Conservation (phyloP, 176 grass and related monocot genomes). For the Echinochloa phyllopogon region DNA sequence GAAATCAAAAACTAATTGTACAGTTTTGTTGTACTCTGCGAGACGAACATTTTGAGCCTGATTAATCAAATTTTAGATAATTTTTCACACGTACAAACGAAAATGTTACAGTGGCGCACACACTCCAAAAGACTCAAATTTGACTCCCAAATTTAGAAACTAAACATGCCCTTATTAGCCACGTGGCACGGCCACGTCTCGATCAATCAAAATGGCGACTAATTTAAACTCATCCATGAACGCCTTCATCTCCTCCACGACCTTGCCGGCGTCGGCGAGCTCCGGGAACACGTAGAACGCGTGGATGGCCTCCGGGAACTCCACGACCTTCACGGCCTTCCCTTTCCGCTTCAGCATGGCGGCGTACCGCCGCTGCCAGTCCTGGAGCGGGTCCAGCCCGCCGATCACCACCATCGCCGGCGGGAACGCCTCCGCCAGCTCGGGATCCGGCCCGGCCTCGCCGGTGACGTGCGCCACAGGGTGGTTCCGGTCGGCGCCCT, state of each 20-base stretch:
- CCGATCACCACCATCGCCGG: constrained; percentile 56
- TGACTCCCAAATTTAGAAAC: no score
- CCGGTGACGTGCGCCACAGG: constrained; percentile 53
- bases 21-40: no score
- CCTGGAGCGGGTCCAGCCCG: constrained; percentile 53
- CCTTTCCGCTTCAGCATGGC: constrained; percentile 34
- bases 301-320: constrained; percentile 51
- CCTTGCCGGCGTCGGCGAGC: constrained; percentile 23
- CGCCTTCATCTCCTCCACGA: constrained; percentile 48
- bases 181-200: no score
- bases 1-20: no score
- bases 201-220: not conserved
- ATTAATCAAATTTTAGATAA: no score
- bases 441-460: not conserved
- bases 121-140: no score
- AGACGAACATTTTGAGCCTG: no score
- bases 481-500: constrained; percentile 57
- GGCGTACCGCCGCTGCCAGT: constrained; percentile 64
- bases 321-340: constrained; percentile 33
- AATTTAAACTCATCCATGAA: constrained; percentile 33
- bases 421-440: constrained; percentile 48
- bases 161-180: no score
- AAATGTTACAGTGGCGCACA: no score
- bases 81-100: no score
- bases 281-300: constrained; percentile 55